Evolutionary conservation across 305 asterid species (phyloP), one percentile per base, ranked within the genome.

Genomic region (Ajuga reptans): DNA sequence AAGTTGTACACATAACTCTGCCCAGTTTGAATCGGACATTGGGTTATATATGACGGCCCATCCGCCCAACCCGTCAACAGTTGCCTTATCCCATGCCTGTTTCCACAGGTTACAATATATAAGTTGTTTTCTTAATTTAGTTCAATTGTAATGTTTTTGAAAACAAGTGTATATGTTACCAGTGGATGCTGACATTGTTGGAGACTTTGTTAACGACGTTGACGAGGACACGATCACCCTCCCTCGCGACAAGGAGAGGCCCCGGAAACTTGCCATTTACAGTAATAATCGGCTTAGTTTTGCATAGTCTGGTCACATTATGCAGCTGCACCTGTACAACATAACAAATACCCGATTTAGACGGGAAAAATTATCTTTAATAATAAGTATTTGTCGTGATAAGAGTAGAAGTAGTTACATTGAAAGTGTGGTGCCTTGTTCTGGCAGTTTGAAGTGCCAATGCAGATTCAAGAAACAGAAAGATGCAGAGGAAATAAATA

Each of bases 211-310:
- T 85, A 53, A 71, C 75, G 68, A 86, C 89, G 64, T 75, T 74
- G n/a, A 86, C 51, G 63, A 72, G 76, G 0, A 86, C 72, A 3
- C 75, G 82, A 33, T 86, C 91, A 3, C 89, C 91, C 56, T 86
- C 89, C 70, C 91, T 79, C 0, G 83, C 87, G 43, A 58, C 37
- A 10, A 85, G 52, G 5, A 75, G 67, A 39, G 92, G 87, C 47
- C 89, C 92, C 0, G 92, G 92, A 56, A 77, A 82, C 72, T 79
- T 76, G 10, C 92, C 92, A 36, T 86, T 86, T 36, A 84, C 85
- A 1, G 89, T 86, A 14, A 82, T 62, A 17, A 84, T 74, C 75
- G 69, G 72, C 76, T 84, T 86, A 1, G 85, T 82, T 17, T 66
- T 71, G 75, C 92, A 86, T 50, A 86, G 66, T 71, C 89, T 79